Evolutionary conservation across 495 filamentous ascomycete genomes (phyloP), one percentile per base, ranked within the genome.

Genomic region (Penicillium fimorum): DNA sequence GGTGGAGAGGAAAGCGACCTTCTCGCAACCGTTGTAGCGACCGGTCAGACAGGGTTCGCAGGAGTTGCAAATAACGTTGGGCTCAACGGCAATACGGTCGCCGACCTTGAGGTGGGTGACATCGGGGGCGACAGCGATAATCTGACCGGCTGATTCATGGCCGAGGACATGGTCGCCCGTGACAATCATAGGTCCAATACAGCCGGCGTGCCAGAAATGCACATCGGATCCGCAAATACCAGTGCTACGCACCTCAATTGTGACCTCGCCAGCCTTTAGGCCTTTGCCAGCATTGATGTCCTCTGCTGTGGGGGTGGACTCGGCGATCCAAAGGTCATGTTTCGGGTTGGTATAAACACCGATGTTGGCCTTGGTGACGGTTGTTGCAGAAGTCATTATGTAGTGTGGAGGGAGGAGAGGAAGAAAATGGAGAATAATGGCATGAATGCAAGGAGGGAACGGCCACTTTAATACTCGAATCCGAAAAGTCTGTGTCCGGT

Each of bases 211-310:
- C 92, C 91, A 96, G 81, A 97, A 97, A 75, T 96, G 92, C 29
- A 97, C 85, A 72, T 96, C 92, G 51, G 91, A 95, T 45, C 91
- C 92, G 77, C 92, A 97, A 69, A 97, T 96, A 47, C 92, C 92
- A 13, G 92, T 96, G 71, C 89, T 94, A 68, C 91, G 87, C 70
- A 96, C 82, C 51, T 87, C 87, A 53, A 96, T 63, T 17, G 88
- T 90, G 46, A 96, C 89, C 71, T 96, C 87, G 27, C 92, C 93
- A 18, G 82, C 77, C 68, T 87, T 87, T 58, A 97, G 78, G 17
- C 77, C 78, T 50, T 85, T 80, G 33, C 87, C 88, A 45, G 78
- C 83, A 67, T 87, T 81, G 30, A 94, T 83, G 57, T 85, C 84
- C 67, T 95, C 89, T 5, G 89, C 74, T 15, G 83, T 85, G 2